phyloP scores from a whole-genome alignment of 1,139 yeast genomes.

The Schwanniomyces etchellsii region DNA sequence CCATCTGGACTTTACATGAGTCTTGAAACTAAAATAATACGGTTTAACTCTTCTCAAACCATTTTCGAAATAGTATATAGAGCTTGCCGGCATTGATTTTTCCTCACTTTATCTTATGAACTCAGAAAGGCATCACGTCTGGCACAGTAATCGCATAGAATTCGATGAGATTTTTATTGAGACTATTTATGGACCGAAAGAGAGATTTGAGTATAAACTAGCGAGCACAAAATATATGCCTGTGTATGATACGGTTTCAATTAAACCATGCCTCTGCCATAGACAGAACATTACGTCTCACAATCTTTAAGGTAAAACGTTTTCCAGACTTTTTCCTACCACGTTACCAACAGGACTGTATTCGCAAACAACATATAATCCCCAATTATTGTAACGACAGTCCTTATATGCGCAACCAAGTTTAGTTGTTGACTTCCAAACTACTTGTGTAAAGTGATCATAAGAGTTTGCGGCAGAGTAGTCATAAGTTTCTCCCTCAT shows the following conservation, averaged over 20 bases:
- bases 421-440: constrained; percentile 66
- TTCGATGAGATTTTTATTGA: no score
- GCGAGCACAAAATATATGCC: no score
- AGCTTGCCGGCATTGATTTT: not conserved
- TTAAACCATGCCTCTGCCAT: no score
- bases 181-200: no score
- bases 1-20: constrained; percentile 49
- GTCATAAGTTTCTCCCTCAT: constrained; percentile 58
- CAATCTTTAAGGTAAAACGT: constrained; percentile 34
- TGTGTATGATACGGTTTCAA: no score
- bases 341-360: constrained; percentile 45
- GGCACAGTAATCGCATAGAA: no score
- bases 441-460: constrained; percentile 81
- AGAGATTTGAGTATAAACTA: no score
- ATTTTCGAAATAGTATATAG: constrained; percentile 22
- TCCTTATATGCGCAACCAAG: constrained; percentile 62
- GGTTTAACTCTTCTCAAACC: constrained; percentile 44
- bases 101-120: constrained; percentile 1
- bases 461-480: constrained; percentile 28
- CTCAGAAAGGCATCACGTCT: no score
- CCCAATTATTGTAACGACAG: constrained; percentile 38
- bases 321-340: constrained; percentile 37
- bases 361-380: constrained; percentile 42
- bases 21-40: constrained; percentile 32
- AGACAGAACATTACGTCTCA: no score